Base-by-base conservation (phyloP, 208 protist species). In the Leishmania guyanensis region DNA sequence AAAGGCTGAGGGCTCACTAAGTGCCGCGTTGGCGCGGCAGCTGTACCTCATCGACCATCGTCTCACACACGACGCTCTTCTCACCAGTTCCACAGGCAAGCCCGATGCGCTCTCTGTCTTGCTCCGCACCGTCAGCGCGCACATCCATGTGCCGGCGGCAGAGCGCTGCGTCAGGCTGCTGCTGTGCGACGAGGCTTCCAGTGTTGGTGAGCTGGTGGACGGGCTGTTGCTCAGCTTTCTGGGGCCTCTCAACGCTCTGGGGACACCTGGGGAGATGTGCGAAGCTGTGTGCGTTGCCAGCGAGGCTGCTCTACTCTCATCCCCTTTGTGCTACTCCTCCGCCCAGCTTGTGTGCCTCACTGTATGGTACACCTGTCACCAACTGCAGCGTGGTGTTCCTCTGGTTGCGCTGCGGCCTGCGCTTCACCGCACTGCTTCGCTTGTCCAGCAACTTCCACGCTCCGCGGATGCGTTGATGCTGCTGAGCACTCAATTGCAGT, bases 401-500 rank as follows among this genome's bases (percentile, higher is more conserved):
- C 12, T 82, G 70, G 77, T 39, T 22, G n/a, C 51, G 33, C 46
- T 82, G 73, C 82, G 73, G 22, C 71, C 82, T 17, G 16, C 70
- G 6, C 77, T 85, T 14, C 77, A 36, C 33, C 82, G 70, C 43
- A 73, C 74, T 10, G 73, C 58, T 48, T 16, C 58, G 54, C 29
- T 82, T 29, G 53, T 69, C 8, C 36, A 39, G 60, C 66, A 53
- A 0, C 29, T 71, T 53, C 53, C 62, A n/a, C 14, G 14, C 9
- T 10, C 17, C 9, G n/a, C 74, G n/a, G 82, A 85, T n/a, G 69
- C 82, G n/a, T 46, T 85, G 77, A 12, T 70, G 60, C 50, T 85
- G 20, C 56, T 85, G 39, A 78, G 48, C n/a, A 77, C 82, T 20
- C 82, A 85, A 3, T 56, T 85, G 62, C 82, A 85, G 54, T 79